Base-by-base conservation (phyloP, 192 early-diverging fungal genomes). In the Linnemannia exigua region DNA sequence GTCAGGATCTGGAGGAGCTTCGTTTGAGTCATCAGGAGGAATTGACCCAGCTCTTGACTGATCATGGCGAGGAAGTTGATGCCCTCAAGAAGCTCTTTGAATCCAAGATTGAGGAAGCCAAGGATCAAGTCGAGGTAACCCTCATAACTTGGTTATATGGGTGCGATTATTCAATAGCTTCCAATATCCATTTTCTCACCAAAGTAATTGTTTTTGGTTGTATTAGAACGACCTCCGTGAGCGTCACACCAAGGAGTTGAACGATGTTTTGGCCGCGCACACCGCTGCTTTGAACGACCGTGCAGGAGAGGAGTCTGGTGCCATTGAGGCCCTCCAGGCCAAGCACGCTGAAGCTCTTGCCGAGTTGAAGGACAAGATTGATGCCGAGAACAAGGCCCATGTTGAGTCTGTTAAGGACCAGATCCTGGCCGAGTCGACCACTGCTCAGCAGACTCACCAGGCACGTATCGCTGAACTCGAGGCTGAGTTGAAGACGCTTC, bases 281-380 rank as follows among this genome's bases (percentile, higher is more conserved):
- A 86, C 84, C 28, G 74, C 78, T 17, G 44, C 78, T 28, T 50
- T 86, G 22, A 80, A 86, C 46, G 84, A 86, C 16, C 84, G 84
- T 36, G 84, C 84, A 38, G 84, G 84, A 36, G 84, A 58, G 16
- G 84, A 86, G 44, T 86, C 84, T 25, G 84, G 78, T 47, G 78
- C 74, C 4, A 74, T 88, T 51, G 75, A 73, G 38, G 76, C 73
- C 5, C 50, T 88, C n/a, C 80, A 80, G 46, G 66, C 68, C 51
- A 79, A 82, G n/a, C 79, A 87, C 25, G 67, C 72, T n/a, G 61
- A 70, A 38, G 77, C 84, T 33, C n/a, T 82, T 31, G 79, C 74
- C 22, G 84, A 86, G 8, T 15, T 86, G 47, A 80, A 74, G 54
- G 85, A 81, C 51, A 46, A 77, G 38, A 88, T 86, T 66, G 82